These are phyloP conservation scores for Podospora fimiseda DNA, from an alignment of 495 filamentous ascomycete genomes.

Conservation along the genomic window DNA sequence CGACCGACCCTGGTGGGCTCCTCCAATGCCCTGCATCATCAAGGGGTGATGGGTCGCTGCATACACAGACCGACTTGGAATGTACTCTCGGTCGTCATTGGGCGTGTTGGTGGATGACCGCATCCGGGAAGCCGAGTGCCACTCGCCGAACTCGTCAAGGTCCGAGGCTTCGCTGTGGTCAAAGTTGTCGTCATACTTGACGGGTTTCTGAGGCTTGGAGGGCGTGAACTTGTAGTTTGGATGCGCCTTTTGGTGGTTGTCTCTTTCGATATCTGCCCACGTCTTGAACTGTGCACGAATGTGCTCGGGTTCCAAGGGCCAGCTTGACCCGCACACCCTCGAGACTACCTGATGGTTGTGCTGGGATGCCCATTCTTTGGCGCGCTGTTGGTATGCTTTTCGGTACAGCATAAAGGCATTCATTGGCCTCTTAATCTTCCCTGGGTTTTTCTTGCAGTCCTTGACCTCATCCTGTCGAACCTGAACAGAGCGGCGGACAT, in stretches of 20 bases:
- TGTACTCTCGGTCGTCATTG: conserved; percentile 30
- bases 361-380: conserved; percentile 73
- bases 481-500: conserved; percentile 66
- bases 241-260: conserved; percentile 79
- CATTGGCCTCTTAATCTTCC: conserved; percentile 87
- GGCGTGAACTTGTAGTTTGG: conserved; percentile 96
- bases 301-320: conserved; percentile 69
- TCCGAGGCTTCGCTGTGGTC: conserved; percentile 34
- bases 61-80: conserved; percentile 27
- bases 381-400: conserved; percentile 81
- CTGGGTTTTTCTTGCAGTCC: conserved; percentile 58
- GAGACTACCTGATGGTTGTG: conserved; percentile 96
- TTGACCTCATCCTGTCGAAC: conserved; percentile 60
- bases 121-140: conserved; percentile 19
- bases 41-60: conserved; percentile 19
- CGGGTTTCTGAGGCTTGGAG: conserved; percentile 56
- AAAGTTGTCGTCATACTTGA: conserved; percentile 32
- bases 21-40: conserved; percentile 27
- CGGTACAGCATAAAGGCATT: conserved; percentile 99
- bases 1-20: conserved; percentile 41
- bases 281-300: conserved; percentile 74
- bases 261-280: conserved; percentile 73
- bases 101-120: conserved; percentile 26
- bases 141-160: conserved; percentile 35
- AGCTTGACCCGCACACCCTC: conserved; percentile 72